Percentiles rank a stretch among this genome's conserved stretches.
phyloP scores from a whole-genome alignment of 345 rosid species.

The Garcia nutans region DNA sequence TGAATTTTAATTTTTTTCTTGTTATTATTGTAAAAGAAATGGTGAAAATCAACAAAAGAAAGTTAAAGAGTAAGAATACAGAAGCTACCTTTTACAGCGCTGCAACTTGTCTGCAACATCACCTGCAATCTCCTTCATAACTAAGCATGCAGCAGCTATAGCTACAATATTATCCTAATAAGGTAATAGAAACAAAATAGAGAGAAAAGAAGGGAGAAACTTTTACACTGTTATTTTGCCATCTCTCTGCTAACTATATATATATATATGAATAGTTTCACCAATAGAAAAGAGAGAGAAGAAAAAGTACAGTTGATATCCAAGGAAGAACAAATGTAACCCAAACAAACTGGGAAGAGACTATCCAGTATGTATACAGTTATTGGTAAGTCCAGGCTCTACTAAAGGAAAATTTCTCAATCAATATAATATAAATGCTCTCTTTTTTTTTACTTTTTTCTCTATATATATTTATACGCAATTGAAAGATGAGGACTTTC shows the following conservation, averaged over 20 bases:
- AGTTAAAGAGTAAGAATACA: conserved; percentile 35
- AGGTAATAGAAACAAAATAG: conserved; percentile 32
- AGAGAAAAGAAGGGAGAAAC: conserved; percentile 12
- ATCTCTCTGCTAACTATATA: conserved; percentile 20
- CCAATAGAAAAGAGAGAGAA: conserved; percentile 5
- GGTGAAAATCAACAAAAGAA: conserved; percentile 11
- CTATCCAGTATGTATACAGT: conserved; percentile 21
- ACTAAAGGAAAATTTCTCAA: conserved; percentile 15
- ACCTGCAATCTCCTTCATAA: conserved; percentile 42
- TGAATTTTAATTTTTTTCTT: too few species aligned
- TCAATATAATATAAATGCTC: background rate
- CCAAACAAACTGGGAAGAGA: conserved; percentile 35
- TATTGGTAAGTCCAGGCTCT: conserved; percentile 23
- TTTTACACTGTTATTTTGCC: conserved; percentile 21
- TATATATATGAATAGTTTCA: conserved; percentile 2
- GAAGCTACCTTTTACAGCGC: conserved; percentile 49
- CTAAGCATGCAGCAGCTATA: conserved; percentile 40
- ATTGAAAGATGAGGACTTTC: background rate
- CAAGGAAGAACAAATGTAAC: conserved; percentile 23
- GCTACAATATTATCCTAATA: conserved; percentile 43
- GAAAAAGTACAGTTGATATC: conserved; percentile 18
- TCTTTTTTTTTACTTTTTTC: conserved; percentile 1
- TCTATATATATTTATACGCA: conserved; percentile 30
- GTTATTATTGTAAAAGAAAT: background rate
- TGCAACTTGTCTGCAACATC: conserved; percentile 42